A percentile compares a stretch with the other conserved stretches of the same genome.
phyloP scores from a whole-genome alignment of 2,329 filamentous ascomycete genomes.

The Colletotrichum simmondsii region DNA sequence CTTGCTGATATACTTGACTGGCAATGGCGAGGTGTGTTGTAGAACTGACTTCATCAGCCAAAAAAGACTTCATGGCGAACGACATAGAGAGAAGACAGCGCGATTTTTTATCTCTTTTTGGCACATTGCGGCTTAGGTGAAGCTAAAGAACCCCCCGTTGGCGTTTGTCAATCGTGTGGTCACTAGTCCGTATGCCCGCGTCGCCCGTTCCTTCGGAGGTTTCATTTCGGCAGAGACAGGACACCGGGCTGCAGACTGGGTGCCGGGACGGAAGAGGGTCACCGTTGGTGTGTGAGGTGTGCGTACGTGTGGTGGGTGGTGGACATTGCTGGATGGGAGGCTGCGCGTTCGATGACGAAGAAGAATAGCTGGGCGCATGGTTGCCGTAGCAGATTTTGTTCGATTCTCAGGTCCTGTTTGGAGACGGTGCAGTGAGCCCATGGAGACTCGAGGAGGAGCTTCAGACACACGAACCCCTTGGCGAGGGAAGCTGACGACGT shows the following conservation, averaged over 20 bases:
- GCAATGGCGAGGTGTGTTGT: not conserved
- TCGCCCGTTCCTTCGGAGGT: slow-evolving; percentile 29
- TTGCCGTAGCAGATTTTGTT: slow-evolving; percentile 9
- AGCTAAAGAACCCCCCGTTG: not conserved
- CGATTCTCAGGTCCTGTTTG: not conserved
- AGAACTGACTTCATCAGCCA: slow-evolving; percentile 9
- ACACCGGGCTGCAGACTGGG: slow-evolving; percentile 26
- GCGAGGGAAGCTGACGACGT: not conserved
- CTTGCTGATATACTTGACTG: not conserved
- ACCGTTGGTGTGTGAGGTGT: slow-evolving; percentile 3
- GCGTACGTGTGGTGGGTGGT: not conserved
- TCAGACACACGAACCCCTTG: not conserved
- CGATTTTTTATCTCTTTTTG: not conserved
- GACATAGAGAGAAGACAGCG: not conserved
- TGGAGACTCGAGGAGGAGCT: not conserved
- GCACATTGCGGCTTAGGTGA: not conserved
- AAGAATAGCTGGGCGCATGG: not conserved
- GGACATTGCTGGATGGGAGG: slow-evolving; percentile 2
- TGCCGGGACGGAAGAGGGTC: slow-evolving; percentile 28
- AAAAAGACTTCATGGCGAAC: not conserved
- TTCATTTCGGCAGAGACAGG: slow-evolving; percentile 33
- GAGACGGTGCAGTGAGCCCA: not conserved
- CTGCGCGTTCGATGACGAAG: slow-evolving; percentile 23
- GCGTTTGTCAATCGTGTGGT: not conserved
- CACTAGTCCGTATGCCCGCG: not conserved